These are phyloP conservation scores for Microbotryum intermedium DNA, from an alignment of 1,284 basidiomycete genomes.

Conservation along the genomic window DNA sequence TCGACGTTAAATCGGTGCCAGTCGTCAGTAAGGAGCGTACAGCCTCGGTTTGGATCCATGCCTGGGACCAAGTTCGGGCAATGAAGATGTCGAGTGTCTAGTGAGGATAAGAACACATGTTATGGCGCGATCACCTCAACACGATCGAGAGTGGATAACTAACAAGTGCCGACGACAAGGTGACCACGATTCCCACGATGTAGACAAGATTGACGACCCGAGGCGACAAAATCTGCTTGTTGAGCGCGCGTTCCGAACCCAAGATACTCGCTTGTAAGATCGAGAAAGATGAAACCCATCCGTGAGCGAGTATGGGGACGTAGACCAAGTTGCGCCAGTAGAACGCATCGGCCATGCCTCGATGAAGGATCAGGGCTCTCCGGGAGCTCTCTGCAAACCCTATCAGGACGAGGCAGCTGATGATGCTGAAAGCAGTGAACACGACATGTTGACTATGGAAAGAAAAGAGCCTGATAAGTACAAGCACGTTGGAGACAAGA, in stretches of 20 bases:
- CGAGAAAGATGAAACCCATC: constrained; percentile 6
- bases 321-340: constrained; percentile 12
- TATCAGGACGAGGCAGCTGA: constrained; percentile 4
- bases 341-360: background rate
- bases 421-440: constrained; percentile 6
- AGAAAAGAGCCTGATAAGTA: background rate
- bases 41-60: too few species aligned
- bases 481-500: too few species aligned
- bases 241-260: constrained; percentile 1
- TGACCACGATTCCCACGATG: constrained; percentile 1
- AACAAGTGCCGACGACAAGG: background rate
- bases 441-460: constrained; percentile 10
- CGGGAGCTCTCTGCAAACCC: constrained; percentile 6
- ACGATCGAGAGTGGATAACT: too few species aligned
- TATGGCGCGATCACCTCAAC: too few species aligned
- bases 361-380: background rate
- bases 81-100: too few species aligned
- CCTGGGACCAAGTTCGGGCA: too few species aligned
- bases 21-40: too few species aligned
- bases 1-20: too few species aligned
- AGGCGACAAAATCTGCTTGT: constrained; percentile 9
- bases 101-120: too few species aligned
- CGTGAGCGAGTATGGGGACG: constrained; percentile 8
- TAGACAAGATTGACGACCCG: constrained; percentile 6
- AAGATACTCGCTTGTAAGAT: constrained; percentile 14